Evolutionary conservation across 129 eudicot species (phyloP).

Genomic region (Ambrosia artemisiifolia): DNA sequence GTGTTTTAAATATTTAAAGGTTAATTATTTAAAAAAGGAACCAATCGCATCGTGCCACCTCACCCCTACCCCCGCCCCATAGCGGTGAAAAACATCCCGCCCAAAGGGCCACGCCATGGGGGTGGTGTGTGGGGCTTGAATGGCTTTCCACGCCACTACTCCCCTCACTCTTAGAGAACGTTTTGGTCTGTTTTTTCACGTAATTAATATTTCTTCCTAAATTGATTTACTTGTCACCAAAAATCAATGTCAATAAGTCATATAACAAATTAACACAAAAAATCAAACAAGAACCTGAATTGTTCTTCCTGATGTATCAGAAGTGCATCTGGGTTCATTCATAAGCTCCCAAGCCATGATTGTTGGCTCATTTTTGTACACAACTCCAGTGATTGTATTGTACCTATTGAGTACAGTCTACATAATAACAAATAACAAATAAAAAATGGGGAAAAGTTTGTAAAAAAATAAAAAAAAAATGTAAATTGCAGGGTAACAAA

Average conservation of each 20-base stretch:
- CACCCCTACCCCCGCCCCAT: no score
- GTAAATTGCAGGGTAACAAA: background rate
- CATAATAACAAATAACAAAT: slow-evolving; percentile 13
- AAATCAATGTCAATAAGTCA: background rate
- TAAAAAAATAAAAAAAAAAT: background rate
- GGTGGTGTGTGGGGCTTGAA: no score
- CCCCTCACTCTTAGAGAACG: no score
- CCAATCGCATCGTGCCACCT: no score
- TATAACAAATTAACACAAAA: background rate
- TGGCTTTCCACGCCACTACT: no score
- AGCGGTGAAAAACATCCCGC: no score
- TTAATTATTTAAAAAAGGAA: no score
- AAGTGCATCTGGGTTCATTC: slow-evolving; percentile 97
- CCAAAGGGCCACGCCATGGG: no score
- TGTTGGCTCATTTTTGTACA: slow-evolving; percentile 90
- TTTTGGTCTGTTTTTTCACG: background rate
- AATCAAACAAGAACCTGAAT: slow-evolving; percentile 60
- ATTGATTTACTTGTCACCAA: background rate
- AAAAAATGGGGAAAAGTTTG: background rate
- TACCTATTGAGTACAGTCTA: slow-evolving; percentile 82
- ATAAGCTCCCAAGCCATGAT: slow-evolving; percentile 99
- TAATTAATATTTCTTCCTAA: background rate
- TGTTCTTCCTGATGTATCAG: slow-evolving; percentile 90
- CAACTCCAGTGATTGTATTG: slow-evolving; percentile 69
- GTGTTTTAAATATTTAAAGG: no score